Evolutionary conservation across 352 stramenopile species (phyloP), one percentile per base, ranked within the genome.

Genomic region (Ophiocytium majus): DNA sequence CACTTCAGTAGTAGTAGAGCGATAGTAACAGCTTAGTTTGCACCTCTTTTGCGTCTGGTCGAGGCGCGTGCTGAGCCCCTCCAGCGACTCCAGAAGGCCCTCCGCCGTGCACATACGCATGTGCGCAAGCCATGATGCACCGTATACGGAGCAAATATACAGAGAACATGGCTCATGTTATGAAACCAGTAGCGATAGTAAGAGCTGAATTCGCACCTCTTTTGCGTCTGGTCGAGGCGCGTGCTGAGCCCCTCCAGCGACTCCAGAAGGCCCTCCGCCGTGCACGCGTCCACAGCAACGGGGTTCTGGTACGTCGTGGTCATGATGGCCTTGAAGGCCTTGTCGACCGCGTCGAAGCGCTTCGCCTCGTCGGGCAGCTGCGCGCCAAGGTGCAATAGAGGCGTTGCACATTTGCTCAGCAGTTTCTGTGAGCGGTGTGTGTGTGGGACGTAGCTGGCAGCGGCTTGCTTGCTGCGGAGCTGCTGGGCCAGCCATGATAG

Each of bases 301-400:
- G 94, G 92, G 49, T 97, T 96, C 83, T 97, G 95, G 89, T 96
- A 95, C 0, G 94, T 97, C 0, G 92, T 90, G 0, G 89, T 93
- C 93, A 97, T 97, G 82, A 98, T 98, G 76, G 82, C 92, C 78
- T 97, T 97, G 92, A 94, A 98, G 0, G 92, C 91, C 83, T 98
- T 97, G 83, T 97, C 93, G 75, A 97, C 95, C 0, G 92, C 91
- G 79, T 98, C 94, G 86, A 98, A 98, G 84, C 96, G 96, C 80
- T 97, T 97, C 0, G 94, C 94, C 86, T 97, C 94, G 63, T 97
- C 94, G 0, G 94, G 94, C 1, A 98, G 87, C 84, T 98, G 94
- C 10, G n/a, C n/a, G n/a, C n/a, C n/a, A n/a, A n/a, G n/a, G n/a
- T n/a, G n/a, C n/a, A n/a, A n/a, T n/a, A n/a, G n/a, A n/a, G n/a